Evolutionary conservation across 75 land plant genomes (phyloP).

Genomic region (Pinus tabuliformis): DNA sequence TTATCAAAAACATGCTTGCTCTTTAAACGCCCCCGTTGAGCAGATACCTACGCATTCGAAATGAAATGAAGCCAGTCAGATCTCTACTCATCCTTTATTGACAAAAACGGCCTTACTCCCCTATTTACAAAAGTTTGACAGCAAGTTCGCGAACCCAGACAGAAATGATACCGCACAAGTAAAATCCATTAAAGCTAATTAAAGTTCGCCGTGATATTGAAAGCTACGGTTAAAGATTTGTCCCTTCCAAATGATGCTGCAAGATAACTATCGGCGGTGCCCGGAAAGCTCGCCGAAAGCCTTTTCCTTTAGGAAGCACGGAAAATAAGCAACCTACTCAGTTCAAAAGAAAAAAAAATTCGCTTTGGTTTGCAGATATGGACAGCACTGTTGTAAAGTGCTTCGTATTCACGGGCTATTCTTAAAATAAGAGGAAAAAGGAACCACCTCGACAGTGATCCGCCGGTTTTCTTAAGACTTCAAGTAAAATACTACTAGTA

Average conservation of each 20-base stretch:
- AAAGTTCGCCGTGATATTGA: not conserved
- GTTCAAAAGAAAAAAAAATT: not conserved
- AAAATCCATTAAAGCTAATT: conserved; percentile 2
- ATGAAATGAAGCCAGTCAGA: not conserved
- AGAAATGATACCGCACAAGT: not conserved
- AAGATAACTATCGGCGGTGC: not conserved
- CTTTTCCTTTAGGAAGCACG: not conserved
- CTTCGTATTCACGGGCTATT: not conserved
- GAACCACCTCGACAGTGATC: no score
- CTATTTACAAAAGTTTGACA: conserved; percentile 5
- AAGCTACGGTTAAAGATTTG: not conserved
- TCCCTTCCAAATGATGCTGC: not conserved
- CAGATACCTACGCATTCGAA: not conserved
- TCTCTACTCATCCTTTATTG: not conserved
- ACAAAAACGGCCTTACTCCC: not conserved
- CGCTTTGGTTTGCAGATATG: not conserved
- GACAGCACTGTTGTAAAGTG: conserved; percentile 4
- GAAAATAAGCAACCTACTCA: not conserved
- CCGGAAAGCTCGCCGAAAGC: conserved; percentile 8
- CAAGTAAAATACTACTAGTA: no score
- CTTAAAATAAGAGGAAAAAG: not conserved
- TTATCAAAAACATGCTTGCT: no score
- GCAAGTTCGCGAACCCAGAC: not conserved
- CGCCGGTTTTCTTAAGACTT: no score
- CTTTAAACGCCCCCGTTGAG: no score